Base-by-base conservation (phyloP, 2,329 filamentous ascomycete species). In the Sclerotinia nivalis region DNA sequence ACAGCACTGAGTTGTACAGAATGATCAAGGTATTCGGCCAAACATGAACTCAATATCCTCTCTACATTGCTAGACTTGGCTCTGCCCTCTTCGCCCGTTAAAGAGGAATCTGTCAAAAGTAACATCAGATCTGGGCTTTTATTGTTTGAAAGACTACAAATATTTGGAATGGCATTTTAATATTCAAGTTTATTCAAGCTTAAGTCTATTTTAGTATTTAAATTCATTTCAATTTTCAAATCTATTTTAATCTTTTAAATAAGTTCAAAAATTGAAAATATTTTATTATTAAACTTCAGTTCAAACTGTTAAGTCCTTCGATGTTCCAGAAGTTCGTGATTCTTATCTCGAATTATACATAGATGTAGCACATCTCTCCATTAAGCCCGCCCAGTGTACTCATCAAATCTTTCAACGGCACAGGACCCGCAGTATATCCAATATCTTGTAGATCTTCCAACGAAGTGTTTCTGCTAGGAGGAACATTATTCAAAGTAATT, bases 281-380 rank as follows among this genome's bases (percentile, higher is more conserved):
- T 40, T 12, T 13, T 40, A 40, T 2, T 20, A 25, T n/a, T 10
- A n/a, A 34, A 43, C 25, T 18, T 34, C 43, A 22, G 34, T n/a
- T 5, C 4, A n/a, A 50, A 43, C 40, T 15, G 15, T 13, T 5
- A 25, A n/a, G n/a, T 18, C 13, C n/a, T 1, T 25, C 25, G 13
- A 8, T 54, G 31, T 4, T n/a, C 25, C 10, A 28, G n/a, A 50
- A 6, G 8, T 3, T 18, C 1, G 18, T 49, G 9, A 9, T 20
- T 13, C 40, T 43, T 4, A 9, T 45, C 22, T 45, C 37, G 12
- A 58, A 18, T 67, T 37, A 82, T 69, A 80, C 75, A 69, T 84
- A 84, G 34, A 83, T 77, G 69, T 83, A 84, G 68, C 82, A 84
- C 65, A 83, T 79, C 12, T 64, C 68, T n/a, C 73, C 73, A 56